These are phyloP conservation scores for Coemansia erecta DNA, from an alignment of 192 early-diverging fungal species.

Conservation along the genomic window DNA sequence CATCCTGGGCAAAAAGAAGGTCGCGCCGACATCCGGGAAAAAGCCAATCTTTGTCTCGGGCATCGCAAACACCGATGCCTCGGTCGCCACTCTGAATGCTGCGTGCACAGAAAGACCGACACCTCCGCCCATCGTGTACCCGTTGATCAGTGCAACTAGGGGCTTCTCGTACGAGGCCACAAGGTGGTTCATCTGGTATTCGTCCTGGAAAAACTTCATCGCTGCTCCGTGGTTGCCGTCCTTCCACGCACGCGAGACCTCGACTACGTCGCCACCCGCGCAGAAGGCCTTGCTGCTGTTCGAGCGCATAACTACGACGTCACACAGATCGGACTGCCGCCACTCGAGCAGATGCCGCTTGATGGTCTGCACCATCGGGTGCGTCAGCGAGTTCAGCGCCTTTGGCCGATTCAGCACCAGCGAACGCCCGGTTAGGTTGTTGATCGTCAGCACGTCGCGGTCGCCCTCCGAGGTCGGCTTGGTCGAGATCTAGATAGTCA, in stretches of 20 bases:
- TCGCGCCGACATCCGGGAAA: conserved; percentile 95
- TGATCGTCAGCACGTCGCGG: conserved; percentile 35
- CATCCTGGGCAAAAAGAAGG: conserved; percentile 91
- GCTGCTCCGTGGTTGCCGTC: conserved; percentile 44
- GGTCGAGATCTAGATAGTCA: conserved; percentile 22
- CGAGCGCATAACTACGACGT: conserved; percentile 82
- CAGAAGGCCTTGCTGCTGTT: conserved; percentile 80
- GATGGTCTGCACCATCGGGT: conserved; percentile 82
- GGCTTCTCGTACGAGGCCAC: conserved; percentile 88
- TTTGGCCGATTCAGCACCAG: conserved; percentile 77
- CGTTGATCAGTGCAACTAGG: conserved; percentile 84
- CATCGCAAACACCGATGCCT: conserved; percentile 95
- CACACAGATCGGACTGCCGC: conserved; percentile 82
- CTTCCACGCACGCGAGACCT: conserved; percentile 53
- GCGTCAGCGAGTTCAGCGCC: conserved; percentile 81
- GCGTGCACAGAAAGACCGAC: conserved; percentile 94
- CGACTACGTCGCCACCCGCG: conserved; percentile 81
- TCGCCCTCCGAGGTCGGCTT: conserved; percentile 23
- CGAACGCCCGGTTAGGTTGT: conserved; percentile 53
- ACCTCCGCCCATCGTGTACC: conserved; percentile 95
- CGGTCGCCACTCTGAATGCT: conserved; percentile 94
- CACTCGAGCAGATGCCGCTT: conserved; percentile 80
- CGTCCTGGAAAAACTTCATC: conserved; percentile 82
- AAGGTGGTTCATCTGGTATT: conserved; percentile 90
- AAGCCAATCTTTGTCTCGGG: conserved; percentile 96